A percentile compares a stretch with the other conserved stretches of the same genome.
These are phyloP conservation scores for Xylariaceae sp. DNA, from an alignment of 2,329 filamentous ascomycete genomes.

Conservation along the genomic window DNA sequence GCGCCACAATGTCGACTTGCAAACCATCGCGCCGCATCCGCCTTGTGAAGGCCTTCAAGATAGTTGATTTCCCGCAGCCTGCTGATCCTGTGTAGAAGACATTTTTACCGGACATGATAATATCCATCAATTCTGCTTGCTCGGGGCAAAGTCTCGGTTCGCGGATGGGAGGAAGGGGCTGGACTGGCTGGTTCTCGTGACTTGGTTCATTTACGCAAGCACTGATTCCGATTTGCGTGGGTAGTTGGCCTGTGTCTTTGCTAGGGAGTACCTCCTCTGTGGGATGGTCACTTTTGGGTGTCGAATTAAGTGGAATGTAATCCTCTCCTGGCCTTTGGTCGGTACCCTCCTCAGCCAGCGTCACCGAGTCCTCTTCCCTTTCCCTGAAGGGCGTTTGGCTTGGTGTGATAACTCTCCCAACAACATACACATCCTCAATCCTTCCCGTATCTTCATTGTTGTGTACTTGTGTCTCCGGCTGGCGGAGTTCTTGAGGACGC, in stretches of 20 bases:
- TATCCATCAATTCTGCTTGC: conserved; percentile 45
- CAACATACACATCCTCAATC: not conserved
- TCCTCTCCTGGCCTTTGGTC: no score
- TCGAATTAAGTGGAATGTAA: no score
- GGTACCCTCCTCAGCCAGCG: no score
- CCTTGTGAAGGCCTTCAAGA: conserved; percentile 46
- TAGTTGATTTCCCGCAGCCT: conserved; percentile 56
- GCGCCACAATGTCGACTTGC: conserved; percentile 50
- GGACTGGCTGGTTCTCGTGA: no score
- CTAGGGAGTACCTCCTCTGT: not conserved
- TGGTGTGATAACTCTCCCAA: not conserved
- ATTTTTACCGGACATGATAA: conserved; percentile 49
- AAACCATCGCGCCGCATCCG: conserved; percentile 33
- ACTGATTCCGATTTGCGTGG: not conserved
- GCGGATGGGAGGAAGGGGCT: not conserved
- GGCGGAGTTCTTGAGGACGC: no score
- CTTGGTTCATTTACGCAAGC: not conserved
- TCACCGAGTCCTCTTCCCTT: no score
- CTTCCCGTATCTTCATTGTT: not conserved
- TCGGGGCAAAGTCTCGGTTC: conserved; percentile 39
- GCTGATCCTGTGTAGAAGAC: conserved; percentile 64
- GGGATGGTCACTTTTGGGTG: no score
- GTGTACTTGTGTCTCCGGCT: no score
- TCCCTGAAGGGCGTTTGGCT: not conserved
- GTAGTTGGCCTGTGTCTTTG: not conserved